These are phyloP conservation scores for Xylaria scruposa DNA, from an alignment of 495 filamentous ascomycete genomes.

Conservation along the genomic window DNA sequence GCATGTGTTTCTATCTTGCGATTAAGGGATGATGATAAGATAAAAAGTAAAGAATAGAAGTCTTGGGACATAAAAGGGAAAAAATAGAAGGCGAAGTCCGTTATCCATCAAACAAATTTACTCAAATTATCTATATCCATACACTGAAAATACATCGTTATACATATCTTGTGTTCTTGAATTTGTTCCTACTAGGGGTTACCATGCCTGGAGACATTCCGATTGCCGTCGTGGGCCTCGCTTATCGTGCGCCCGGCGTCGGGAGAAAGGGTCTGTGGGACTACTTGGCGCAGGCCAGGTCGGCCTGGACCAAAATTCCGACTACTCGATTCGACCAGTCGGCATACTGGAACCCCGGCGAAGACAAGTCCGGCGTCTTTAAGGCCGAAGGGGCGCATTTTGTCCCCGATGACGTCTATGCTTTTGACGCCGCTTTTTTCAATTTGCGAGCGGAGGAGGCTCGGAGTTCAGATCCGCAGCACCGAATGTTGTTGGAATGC, in stretches of 20 bases:
- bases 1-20: neutral
- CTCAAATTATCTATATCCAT: neutral
- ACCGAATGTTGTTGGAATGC: conserved; percentile 47
- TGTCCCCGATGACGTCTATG: conserved; percentile 40
- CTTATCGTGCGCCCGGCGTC: conserved; percentile 58
- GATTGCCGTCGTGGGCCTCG: conserved; percentile 56
- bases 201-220: conserved; percentile 32
- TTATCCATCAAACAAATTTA: neutral
- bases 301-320: conserved; percentile 56
- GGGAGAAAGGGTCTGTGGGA: conserved; percentile 57
- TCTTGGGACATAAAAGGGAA: neutral
- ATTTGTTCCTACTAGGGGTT: conserved; percentile 1
- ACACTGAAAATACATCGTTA: neutral
- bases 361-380: conserved; percentile 43
- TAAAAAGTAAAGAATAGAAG: neutral
- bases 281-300: conserved; percentile 47
- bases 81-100: neutral
- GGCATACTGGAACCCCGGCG: conserved; percentile 68
- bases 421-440: conserved; percentile 49
- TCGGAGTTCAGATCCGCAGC: conserved; percentile 44
- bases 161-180: neutral
- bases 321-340: conserved; percentile 67
- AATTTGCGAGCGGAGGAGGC: conserved; percentile 44
- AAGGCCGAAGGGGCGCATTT: conserved; percentile 45
- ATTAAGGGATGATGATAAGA: neutral